These are phyloP conservation scores for Ogataea nonfermentans DNA, from an alignment of 805 yeast species.

Conservation along the genomic window DNA sequence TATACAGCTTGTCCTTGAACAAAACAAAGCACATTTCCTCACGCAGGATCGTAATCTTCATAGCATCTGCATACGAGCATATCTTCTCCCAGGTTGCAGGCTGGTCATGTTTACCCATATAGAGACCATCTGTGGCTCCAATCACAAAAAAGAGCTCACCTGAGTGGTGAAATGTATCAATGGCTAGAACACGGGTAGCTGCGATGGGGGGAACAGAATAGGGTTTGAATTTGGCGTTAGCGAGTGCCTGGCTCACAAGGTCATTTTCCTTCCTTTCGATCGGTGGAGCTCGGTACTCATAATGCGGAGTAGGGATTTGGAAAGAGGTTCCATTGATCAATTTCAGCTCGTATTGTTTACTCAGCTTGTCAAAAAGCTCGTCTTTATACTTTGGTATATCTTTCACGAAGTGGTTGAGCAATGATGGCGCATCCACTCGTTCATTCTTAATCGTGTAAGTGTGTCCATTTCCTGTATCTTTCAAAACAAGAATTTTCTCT, in stretches of 20 bases:
- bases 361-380: slow-evolving; percentile 23
- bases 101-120: slow-evolving; percentile 43
- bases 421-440: slow-evolving; percentile 23
- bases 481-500: slow-evolving; percentile 21
- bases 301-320: slow-evolving; percentile 7
- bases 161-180: slow-evolving; percentile 42
- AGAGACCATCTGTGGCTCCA: slow-evolving; percentile 67
- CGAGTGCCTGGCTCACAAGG: slow-evolving; percentile 12
- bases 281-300: slow-evolving; percentile 10
- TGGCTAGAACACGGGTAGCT: slow-evolving; percentile 10
- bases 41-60: slow-evolving; percentile 59
- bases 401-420: slow-evolving; percentile 25
- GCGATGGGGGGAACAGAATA: slow-evolving; percentile 17
- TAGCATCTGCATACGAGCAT: slow-evolving; percentile 48
- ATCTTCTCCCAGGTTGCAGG: slow-evolving; percentile 57
- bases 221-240: slow-evolving; percentile 14
- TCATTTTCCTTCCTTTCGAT: slow-evolving; percentile 16
- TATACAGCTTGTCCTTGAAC: slow-evolving; percentile 56
- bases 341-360: slow-evolving; percentile 21
- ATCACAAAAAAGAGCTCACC: slow-evolving; percentile 47
- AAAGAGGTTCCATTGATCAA: slow-evolving; percentile 25
- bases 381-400: slow-evolving; percentile 20
- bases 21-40: slow-evolving; percentile 56
- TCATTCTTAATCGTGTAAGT: slow-evolving; percentile 20
- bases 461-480: slow-evolving; percentile 25